These are phyloP conservation scores for Haplosporangium gracile DNA, from an alignment of 192 early-diverging fungal species.

Conservation along the genomic window DNA sequence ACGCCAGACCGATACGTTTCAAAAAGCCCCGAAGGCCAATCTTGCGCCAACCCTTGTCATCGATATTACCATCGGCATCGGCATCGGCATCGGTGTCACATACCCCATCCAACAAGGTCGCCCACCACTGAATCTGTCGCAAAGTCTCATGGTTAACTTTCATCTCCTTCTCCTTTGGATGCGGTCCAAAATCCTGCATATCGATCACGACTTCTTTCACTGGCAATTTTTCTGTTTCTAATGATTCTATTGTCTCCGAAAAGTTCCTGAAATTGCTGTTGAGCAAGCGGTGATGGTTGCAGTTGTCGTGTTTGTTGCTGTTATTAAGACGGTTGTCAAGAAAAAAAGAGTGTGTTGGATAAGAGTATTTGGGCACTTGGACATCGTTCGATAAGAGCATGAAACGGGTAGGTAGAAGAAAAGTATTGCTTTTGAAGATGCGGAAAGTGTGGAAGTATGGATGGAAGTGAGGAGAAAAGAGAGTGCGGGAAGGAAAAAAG, in stretches of 20 bases:
- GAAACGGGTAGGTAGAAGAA: not conserved
- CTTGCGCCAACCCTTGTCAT: not conserved
- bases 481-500: not conserved
- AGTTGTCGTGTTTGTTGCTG: not conserved
- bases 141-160: not conserved
- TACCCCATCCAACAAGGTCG: not conserved
- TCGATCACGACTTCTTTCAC: not conserved
- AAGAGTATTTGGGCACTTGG: not conserved
- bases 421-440: not conserved
- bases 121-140: not conserved
- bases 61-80: not conserved
- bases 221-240: not conserved
- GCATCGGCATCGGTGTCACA: not conserved
- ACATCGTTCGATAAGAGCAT: not conserved
- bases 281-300: not conserved
- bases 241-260: not conserved
- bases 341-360: too few species aligned
- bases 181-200: not conserved
- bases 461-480: not conserved
- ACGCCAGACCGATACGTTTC: not conserved
- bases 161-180: not conserved
- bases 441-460: not conserved
- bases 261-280: not conserved
- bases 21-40: not conserved
- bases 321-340: not conserved